Evolutionary conservation across 306 rosid genomes (phyloP).

Genomic region (Rubus parviflorus): DNA sequence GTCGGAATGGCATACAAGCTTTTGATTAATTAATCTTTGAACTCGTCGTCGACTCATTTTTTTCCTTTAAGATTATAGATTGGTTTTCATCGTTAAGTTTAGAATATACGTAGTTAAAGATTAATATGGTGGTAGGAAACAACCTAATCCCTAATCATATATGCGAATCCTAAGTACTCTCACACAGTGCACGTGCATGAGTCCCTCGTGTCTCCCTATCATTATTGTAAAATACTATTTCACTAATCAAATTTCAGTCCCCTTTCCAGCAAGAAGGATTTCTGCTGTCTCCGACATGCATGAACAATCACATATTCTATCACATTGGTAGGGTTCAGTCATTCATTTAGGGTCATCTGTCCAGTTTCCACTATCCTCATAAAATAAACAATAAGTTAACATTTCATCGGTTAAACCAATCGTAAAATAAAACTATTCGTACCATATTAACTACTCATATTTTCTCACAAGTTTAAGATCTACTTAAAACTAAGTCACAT

Average conservation of each 20-base stretch:
- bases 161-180: background rate
- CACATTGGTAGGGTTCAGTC: background rate
- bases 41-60: too few species aligned
- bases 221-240: background rate
- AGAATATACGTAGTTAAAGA: background rate
- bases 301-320: background rate
- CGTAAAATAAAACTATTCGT: too few species aligned
- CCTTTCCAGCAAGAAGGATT: constrained; percentile 18
- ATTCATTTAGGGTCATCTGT: background rate
- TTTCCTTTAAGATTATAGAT: background rate
- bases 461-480: too few species aligned
- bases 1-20: too few species aligned
- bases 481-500: background rate
- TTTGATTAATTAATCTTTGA: too few species aligned
- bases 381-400: too few species aligned
- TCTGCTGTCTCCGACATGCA: constrained; percentile 15
- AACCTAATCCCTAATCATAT: background rate
- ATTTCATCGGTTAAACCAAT: background rate
- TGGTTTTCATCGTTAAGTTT: background rate
- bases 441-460: too few species aligned
- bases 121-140: background rate
- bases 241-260: background rate
- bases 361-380: background rate
- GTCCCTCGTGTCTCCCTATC: background rate
- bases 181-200: constrained; percentile 6